Percentiles rank a stretch among this genome's conserved stretches.
Conservation (phyloP, 306 rosid species). For the Vicia sativa region DNA sequence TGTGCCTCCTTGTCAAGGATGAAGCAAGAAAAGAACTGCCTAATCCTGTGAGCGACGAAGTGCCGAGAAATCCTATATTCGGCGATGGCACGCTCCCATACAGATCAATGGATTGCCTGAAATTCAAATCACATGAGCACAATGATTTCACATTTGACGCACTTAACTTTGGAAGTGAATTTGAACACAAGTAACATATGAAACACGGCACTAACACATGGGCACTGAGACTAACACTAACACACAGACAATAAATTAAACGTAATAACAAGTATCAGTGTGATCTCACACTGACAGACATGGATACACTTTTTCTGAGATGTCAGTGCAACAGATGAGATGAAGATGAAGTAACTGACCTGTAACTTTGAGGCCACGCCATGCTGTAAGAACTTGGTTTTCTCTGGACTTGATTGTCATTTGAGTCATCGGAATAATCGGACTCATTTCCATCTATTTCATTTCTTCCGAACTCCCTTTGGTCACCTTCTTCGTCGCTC, state of each 20-base stretch:
- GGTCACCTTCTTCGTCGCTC: constrained; percentile 73
- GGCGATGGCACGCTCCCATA: constrained; percentile 88
- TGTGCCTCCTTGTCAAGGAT: constrained; percentile 66
- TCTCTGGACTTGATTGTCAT: constrained; percentile 44
- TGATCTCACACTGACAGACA: too few species aligned
- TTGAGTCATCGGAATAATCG: constrained; percentile 54
- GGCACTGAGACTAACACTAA: too few species aligned
- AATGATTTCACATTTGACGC: constrained; percentile 16
- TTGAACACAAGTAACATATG: neutral
- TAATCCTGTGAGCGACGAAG: constrained; percentile 64
- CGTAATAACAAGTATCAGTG: too few species aligned
- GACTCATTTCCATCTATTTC: constrained; percentile 62
- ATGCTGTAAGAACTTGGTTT: constrained; percentile 61
- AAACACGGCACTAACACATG: too few species aligned
- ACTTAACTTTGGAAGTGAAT: constrained; percentile 2
- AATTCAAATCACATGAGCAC: constrained; percentile 27
- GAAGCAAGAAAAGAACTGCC: constrained; percentile 81
- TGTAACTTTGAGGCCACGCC: constrained; percentile 95
- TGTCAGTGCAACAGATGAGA: too few species aligned
- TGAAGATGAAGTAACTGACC: constrained; percentile 42
- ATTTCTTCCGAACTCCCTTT: constrained; percentile 45
- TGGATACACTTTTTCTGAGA: too few species aligned
- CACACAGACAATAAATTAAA: too few species aligned
- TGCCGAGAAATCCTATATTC: constrained; percentile 72
- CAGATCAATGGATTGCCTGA: constrained; percentile 95